Evolutionary conservation across 306 rosid genomes (phyloP), one percentile per base, ranked within the genome.

Genomic region (Cyamopsis tetragonoloba): DNA sequence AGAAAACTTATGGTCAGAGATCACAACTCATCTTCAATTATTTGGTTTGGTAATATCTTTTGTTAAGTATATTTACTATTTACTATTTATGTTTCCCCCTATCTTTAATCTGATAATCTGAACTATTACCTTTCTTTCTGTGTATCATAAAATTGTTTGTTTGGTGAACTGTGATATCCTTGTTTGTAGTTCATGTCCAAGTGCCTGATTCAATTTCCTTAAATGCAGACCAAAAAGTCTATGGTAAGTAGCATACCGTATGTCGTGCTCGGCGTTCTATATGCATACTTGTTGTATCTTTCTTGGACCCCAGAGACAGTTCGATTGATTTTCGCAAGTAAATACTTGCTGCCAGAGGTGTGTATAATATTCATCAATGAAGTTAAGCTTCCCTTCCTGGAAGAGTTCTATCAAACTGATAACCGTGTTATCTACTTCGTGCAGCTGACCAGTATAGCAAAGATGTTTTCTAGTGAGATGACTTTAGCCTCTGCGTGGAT

Each of bases 401-500:
- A 65, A 37, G 53, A 32, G 15, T 72, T 54, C 35, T 58, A 32
- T 57, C 42, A 14, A 32, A 57, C 32, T 35, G 39, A 37, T 24
- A 64, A 63, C 3, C 6, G 3, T 30, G 27, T 31, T 77, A 17
- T 26, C 2, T 70, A 42, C 43, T 35, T 31, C 14, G 54, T 79
- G 85, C 95, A 93, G 97, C 82, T 93, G 61, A 51, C 84, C 48
- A 85, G 96, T 62, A 89, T 93, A 9, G 90, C 75, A 37, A 93
- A 79, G 80, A 88, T 93, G 97, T 93, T 93, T 79, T 77, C 95
- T 2, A 88, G 83, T 31, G 99, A 93, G 85, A 61, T 93, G 86
- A 90, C 97, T 61, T 63, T 93, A 42, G 96, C 97, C 68, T 90
- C 99, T 79, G 97, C 99, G 9, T 93, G 99, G 99, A 93, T 89